Evolutionary conservation across 345 rosid genomes (phyloP).

Genomic region (Ailanthus altissimus): DNA sequence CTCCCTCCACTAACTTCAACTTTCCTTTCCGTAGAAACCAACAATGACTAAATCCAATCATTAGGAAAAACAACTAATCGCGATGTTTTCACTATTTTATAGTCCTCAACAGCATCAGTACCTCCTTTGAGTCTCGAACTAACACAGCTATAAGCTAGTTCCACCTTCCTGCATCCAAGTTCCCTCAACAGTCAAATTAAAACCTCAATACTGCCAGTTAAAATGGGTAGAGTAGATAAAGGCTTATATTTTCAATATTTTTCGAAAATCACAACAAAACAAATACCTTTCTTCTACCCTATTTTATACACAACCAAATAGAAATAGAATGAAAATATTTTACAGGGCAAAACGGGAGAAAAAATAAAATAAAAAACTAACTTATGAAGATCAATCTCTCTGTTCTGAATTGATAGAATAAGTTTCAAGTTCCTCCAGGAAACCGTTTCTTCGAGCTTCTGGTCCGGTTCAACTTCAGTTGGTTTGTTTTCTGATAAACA

Average conservation of each 20-base stretch:
- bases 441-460: slow-evolving; percentile 32
- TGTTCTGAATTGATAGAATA: slow-evolving; percentile 55
- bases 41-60: slow-evolving; percentile 73
- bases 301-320: too few species aligned
- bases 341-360: too few species aligned
- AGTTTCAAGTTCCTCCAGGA: slow-evolving; percentile 82
- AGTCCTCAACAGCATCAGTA: slow-evolving; percentile 41
- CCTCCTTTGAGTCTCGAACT: slow-evolving; percentile 32
- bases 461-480: slow-evolving; percentile 17
- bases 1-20: slow-evolving; percentile 27
- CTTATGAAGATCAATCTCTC: slow-evolving; percentile 51
- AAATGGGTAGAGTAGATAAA: not conserved
- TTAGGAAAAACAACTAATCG: slow-evolving; percentile 62
- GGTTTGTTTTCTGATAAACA: slow-evolving; percentile 27
- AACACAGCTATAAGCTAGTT: slow-evolving; percentile 54
- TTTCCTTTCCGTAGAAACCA: slow-evolving; percentile 52
- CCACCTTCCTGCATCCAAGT: slow-evolving; percentile 73
- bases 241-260: too few species aligned
- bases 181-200: slow-evolving; percentile 12
- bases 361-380: slow-evolving; percentile 32
- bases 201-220: not conserved
- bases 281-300: too few species aligned
- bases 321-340: too few species aligned
- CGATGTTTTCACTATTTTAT: slow-evolving; percentile 59
- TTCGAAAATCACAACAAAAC: too few species aligned